Conservation (phyloP, 257 asterid species). For the Solanum chiquidenum region DNA sequence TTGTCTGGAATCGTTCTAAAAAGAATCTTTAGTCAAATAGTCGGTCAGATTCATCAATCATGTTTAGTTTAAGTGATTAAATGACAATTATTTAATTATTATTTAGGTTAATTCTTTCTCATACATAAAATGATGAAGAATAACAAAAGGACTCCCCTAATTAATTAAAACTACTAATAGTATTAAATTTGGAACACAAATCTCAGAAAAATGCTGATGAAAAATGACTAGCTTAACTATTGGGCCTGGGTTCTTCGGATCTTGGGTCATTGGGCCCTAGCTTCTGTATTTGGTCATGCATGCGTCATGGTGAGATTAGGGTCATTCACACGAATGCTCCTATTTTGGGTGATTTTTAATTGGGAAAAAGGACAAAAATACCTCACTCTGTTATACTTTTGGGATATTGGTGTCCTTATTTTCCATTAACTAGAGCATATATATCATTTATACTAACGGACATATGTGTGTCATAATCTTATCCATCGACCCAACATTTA, state of each 20-base stretch:
- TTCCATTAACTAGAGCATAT: no score
- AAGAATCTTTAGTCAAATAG: neutral
- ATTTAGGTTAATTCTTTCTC: neutral
- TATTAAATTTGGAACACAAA: neutral
- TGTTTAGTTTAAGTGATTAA: neutral
- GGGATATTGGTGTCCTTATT: no score
- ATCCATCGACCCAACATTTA: no score
- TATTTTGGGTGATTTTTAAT: neutral
- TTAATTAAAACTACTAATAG: neutral
- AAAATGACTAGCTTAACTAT: neutral
- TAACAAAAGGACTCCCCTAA: neutral
- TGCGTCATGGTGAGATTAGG: neutral
- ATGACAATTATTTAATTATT: fast-evolving
- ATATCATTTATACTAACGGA: fast-evolving
- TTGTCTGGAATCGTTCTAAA: neutral
- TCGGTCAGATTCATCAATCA: neutral
- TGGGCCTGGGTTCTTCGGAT: neutral
- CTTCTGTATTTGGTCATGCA: neutral
- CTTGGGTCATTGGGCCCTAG: neutral
- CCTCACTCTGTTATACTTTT: no score
- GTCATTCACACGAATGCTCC: neutral
- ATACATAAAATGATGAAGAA: neutral
- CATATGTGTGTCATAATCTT: no score
- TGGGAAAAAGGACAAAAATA: no score
- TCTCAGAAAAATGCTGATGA: neutral